Conservation (phyloP, 108 stramenopile genomes). For the Cyclotella choctawhatcheeana region DNA sequence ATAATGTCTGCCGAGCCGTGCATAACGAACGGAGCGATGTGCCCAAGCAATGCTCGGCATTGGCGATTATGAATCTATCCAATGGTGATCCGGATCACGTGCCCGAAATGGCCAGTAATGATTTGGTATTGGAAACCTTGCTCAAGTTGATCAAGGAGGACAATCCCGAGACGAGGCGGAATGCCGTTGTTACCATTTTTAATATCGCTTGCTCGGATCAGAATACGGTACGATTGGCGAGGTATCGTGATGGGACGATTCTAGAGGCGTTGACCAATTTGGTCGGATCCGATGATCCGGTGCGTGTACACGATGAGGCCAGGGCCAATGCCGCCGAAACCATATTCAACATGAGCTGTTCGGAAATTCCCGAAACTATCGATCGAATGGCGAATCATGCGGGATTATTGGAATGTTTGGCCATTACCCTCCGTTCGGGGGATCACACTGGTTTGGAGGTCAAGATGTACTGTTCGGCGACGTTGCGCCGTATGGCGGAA, state of each 20-base stretch:
- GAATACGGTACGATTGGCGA: conserved; percentile 51
- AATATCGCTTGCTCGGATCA: conserved; percentile 63
- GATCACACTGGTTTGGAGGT: conserved; percentile 53
- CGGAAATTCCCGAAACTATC: conserved; percentile 50
- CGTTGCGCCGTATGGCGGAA: conserved; percentile 61
- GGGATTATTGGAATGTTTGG: conserved; percentile 51
- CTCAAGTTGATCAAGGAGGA: conserved; percentile 56
- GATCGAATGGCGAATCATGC: conserved; percentile 61
- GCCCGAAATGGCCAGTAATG: conserved; percentile 60
- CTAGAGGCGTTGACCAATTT: conserved; percentile 50
- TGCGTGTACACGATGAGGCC: conserved; percentile 48
- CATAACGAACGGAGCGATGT: conserved; percentile 58
- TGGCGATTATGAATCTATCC: conserved; percentile 64
- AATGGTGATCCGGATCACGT: conserved; percentile 62
- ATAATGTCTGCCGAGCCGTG: conserved; percentile 54
- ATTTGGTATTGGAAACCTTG: conserved; percentile 54
- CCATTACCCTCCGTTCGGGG: conserved; percentile 37
- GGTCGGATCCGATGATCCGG: conserved; percentile 48
- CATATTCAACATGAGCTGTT: conserved; percentile 61
- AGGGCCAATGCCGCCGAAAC: conserved; percentile 64
- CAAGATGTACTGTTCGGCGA: conserved; percentile 63
- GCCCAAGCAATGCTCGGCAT: conserved; percentile 57
- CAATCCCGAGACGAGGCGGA: conserved; percentile 53
- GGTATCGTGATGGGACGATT: conserved; percentile 52
- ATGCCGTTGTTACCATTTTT: conserved; percentile 58